These are phyloP conservation scores for Lactifluus pinguis DNA, from an alignment of 768 basidiomycete species.

Conservation along the genomic window DNA sequence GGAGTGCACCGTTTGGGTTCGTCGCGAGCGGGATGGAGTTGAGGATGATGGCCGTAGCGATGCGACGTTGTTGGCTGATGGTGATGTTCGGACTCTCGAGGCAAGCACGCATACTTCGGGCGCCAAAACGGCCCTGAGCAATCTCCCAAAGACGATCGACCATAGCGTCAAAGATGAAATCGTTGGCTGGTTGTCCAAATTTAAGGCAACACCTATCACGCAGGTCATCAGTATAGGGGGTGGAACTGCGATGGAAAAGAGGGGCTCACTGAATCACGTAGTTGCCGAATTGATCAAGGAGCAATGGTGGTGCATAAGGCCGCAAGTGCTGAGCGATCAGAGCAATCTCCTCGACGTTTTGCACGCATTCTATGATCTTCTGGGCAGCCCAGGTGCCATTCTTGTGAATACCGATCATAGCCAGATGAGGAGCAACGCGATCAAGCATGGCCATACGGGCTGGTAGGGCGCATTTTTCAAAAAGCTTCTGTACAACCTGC, in stretches of 20 bases:
- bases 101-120: conserved; percentile 95
- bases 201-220: conserved; percentile 72
- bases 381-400: conserved; percentile 99
- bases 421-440: conserved; percentile 85
- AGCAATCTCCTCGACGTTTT: conserved; percentile 75
- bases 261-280: conserved; percentile 80
- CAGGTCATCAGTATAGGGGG: background rate
- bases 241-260: background rate
- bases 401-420: conserved; percentile 98
- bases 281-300: conserved; percentile 90
- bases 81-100: conserved; percentile 86
- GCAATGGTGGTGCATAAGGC: conserved; percentile 86
- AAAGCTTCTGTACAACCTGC: conserved; percentile 93
- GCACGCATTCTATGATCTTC: conserved; percentile 95
- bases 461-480: conserved; percentile 73
- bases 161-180: conserved; percentile 97
- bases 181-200: conserved; percentile 82
- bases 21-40: conserved; percentile 97
- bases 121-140: conserved; percentile 95
- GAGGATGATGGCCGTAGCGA: conserved; percentile 88
- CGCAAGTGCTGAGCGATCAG: conserved; percentile 80
- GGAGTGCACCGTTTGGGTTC: conserved; percentile 92
- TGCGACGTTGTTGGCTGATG: conserved; percentile 85
- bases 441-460: conserved; percentile 89
- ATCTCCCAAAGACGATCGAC: conserved; percentile 98